Evolutionary conservation across 345 rosid species (phyloP).

Genomic region (Ceriops decandra): DNA sequence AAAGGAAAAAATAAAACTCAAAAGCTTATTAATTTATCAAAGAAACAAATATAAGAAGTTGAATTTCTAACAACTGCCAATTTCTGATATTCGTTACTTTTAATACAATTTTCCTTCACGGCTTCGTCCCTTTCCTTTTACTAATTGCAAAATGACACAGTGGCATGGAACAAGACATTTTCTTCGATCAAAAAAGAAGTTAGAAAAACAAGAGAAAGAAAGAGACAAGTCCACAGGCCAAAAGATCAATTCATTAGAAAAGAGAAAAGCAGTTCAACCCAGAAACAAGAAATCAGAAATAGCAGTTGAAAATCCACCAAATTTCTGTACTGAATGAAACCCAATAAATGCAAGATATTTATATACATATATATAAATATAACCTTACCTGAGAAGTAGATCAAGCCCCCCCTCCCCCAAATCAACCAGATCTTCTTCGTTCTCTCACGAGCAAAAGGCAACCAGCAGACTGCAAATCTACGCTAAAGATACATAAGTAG

Average conservation of each 20-base stretch:
- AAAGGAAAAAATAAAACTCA: slow-evolving; percentile 7
- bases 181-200: slow-evolving; percentile 9
- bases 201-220: neutral
- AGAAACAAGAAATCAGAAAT: slow-evolving; percentile 11
- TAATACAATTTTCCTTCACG: neutral
- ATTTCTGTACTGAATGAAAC: neutral
- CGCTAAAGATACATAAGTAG: neutral
- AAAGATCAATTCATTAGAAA: slow-evolving; percentile 10
- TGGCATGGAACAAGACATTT: slow-evolving; percentile 24
- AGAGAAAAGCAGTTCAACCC: neutral
- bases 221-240: neutral
- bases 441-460: slow-evolving; percentile 20
- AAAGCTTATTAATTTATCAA: slow-evolving; percentile 1
- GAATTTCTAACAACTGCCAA: neutral
- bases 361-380: slow-evolving; percentile 1
- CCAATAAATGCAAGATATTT: neutral
- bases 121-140: slow-evolving; percentile 7
- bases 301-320: slow-evolving; percentile 10
- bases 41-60: neutral
- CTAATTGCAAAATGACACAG: slow-evolving; percentile 16
- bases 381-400: slow-evolving; percentile 35
- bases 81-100: neutral
- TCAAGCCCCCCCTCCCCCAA: slow-evolving; percentile 12
- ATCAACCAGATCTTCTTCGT: slow-evolving; percentile 41
- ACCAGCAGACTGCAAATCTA: neutral